phyloP scores from a whole-genome alignment of 352 stramenopile species.

The Bremia lactucae region DNA sequence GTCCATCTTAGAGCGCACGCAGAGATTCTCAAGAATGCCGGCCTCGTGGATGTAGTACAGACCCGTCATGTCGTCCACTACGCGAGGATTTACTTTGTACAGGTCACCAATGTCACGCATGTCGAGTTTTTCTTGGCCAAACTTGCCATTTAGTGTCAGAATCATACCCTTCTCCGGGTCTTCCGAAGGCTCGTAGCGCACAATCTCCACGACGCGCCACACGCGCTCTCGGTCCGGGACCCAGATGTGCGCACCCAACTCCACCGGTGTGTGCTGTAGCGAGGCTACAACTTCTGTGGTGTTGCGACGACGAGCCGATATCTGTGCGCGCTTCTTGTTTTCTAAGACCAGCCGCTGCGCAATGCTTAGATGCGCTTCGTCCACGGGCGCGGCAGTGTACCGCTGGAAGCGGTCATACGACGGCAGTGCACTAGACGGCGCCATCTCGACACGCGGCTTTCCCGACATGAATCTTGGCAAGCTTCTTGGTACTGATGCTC shows the following conservation, averaged over 20 bases:
- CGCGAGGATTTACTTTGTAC: constrained; percentile 79
- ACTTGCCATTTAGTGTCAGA: constrained; percentile 57
- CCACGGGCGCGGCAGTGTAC: constrained; percentile 38
- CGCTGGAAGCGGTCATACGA: constrained; percentile 75
- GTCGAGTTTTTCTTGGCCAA: constrained; percentile 63
- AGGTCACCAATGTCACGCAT: constrained; percentile 76
- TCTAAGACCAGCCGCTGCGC: constrained; percentile 77
- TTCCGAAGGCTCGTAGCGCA: constrained; percentile 32
- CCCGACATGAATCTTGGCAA: constrained; percentile 12
- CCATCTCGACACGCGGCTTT: constrained; percentile 48
- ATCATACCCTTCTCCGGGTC: constrained; percentile 56
- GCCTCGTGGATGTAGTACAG: constrained; percentile 87
- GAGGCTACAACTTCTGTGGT: constrained; percentile 57
- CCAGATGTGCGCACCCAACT: constrained; percentile 78
- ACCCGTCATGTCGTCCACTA: constrained; percentile 81
- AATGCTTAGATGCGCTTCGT: constrained; percentile 55
- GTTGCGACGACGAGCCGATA: constrained; percentile 54
- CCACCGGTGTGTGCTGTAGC: constrained; percentile 56
- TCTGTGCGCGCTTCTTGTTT: constrained; percentile 66
- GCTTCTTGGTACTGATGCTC: neutral
- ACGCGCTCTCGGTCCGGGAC: constrained; percentile 73
- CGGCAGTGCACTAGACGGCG: constrained; percentile 56
- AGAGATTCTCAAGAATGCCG: constrained; percentile 74
- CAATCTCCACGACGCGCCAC: constrained; percentile 78
- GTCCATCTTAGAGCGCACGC: constrained; percentile 57